phyloP scores from a whole-genome alignment of 345 rosid genomes.

The Acer saccharum region DNA sequence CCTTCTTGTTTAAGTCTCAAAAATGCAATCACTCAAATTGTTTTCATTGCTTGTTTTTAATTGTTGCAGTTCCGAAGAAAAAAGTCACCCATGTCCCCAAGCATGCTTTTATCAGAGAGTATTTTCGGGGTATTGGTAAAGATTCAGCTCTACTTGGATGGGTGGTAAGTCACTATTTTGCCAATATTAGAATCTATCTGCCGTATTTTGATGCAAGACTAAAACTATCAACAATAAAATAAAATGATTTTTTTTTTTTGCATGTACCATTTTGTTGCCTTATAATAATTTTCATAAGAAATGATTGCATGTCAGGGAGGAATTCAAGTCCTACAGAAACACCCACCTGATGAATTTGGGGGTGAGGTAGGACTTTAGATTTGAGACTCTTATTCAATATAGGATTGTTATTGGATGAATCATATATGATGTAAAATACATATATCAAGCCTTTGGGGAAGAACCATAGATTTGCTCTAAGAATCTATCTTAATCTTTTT shows the following conservation, averaged over 20 bases:
- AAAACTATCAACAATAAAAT: not conserved
- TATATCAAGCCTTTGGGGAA: not conserved
- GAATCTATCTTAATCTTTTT: not conserved
- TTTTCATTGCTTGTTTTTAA: slow-evolving; percentile 8
- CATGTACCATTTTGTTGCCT: not conserved
- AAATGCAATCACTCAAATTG: not conserved
- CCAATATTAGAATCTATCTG: slow-evolving; percentile 1
- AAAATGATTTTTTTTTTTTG: not conserved
- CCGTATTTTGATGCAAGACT: not conserved
- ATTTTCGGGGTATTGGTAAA: slow-evolving; percentile 76
- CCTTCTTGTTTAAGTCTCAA: slow-evolving; percentile 8
- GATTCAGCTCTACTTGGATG: slow-evolving; percentile 58
- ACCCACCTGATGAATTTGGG: not conserved
- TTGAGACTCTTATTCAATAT: not conserved
- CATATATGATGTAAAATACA: not conserved
- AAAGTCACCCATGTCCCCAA: slow-evolving; percentile 69
- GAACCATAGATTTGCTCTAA: not conserved
- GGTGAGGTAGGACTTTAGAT: not conserved
- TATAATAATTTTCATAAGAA: not conserved
- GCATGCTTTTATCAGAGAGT: slow-evolving; percentile 74
- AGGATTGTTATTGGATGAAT: not conserved
- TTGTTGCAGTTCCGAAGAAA: slow-evolving; percentile 50
- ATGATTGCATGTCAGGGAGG: not conserved
- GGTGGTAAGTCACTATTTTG: slow-evolving; percentile 54
- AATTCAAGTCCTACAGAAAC: not conserved